Evolutionary conservation across 352 stramenopile genomes (phyloP), one percentile per base, ranked within the genome.

Genomic region (Phytopythium boreale): DNA sequence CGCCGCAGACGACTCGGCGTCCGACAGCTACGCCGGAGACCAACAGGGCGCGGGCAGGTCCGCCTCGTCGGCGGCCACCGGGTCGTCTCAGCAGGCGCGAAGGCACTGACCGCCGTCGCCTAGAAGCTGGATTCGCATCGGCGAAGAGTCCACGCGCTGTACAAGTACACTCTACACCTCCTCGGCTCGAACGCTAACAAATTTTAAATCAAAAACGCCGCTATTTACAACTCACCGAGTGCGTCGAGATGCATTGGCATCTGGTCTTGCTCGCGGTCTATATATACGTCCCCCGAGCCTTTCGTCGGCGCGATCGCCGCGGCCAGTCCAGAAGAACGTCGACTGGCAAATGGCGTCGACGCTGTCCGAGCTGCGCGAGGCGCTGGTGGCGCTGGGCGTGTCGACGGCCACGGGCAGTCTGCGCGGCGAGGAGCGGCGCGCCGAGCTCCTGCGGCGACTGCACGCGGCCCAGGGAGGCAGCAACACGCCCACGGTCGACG

Each of bases 371-470:
- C 65, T 85, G 50, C 75, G 77, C 44, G 69, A 81, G 39, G 71
- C 69, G 41, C 63, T 85, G 31, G 39, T 52, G 14, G 66, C 59
- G 8, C 57, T 79, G 4, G 74, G 74, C 2, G 37, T 79, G 24
- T 76, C 74, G 7, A 85, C 77, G 5, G 56, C 59, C 17, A 85
- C 77, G 1, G 66, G 59, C n/a, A 37, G 39, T 46, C 68, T 84
- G 8, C 60, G 74, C 19, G 77, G 77, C 1, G 71, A 77, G 61
- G 68, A 62, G 37, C 60, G 77, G 37, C 69, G 73, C 27, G 59
- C 67, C 49, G 71, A 75, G 59, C 61, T 87, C 10, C 61, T 62
- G 24, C 66, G 52, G 55, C 67, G 77, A 22, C 50, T 87, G 4
- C 55, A 51, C 11, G 19, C 52, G 37, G 29, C 7, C 15, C 26